Evolutionary conservation across 139 green algal species (phyloP), one percentile per base, ranked within the genome.

Genomic region (Penium margaritaceum): DNA sequence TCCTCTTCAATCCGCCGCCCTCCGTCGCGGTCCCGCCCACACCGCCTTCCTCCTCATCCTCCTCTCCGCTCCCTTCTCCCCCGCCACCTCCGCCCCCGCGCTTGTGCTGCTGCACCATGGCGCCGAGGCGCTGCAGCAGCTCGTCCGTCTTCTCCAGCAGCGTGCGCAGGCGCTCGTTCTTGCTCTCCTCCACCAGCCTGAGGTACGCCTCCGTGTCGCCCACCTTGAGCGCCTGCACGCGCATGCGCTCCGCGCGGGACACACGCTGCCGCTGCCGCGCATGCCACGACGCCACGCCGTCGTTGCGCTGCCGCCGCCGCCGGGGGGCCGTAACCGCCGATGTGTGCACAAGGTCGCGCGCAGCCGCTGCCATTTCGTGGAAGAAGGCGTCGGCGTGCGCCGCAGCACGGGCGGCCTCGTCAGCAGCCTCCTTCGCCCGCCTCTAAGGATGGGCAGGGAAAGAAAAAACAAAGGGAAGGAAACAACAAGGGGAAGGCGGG

Each of bases 121-220:
- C 70, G 15, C 89, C 87, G 61, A 99, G 91, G 34, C 84, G 80
- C 72, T 95, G 75, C 29, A 99, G 83, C 84, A 98, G 97, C 38
- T 90, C 84, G 76, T 98, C 93, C 1, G 94, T 99, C 37, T 94
- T 88, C 6, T 78, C 71, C 63, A 95, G 78, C 9, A 85, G 77
- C 19, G 77, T 74, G 9, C 74, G 65, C 14, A 87, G 65, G 43
- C 67, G 54, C 44, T 81, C 77, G 36, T 83, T 84, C 36, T 84
- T 84, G 61, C 67, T 76, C 32, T 82, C 81, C 32, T 74, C 75
- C 15, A 80, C 72, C 29, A 96, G 70, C 21, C 76, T 66, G 4
- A 92, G 74, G 77, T 97, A 97, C 0, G 79, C 85, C 17, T 87
- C 74, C 74, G 95, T 77, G 70, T 96, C 87, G 57, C 89, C 85